Conservation (phyloP, 2,329 filamentous ascomycete genomes). For the Raffaelea ambrosiae region DNA sequence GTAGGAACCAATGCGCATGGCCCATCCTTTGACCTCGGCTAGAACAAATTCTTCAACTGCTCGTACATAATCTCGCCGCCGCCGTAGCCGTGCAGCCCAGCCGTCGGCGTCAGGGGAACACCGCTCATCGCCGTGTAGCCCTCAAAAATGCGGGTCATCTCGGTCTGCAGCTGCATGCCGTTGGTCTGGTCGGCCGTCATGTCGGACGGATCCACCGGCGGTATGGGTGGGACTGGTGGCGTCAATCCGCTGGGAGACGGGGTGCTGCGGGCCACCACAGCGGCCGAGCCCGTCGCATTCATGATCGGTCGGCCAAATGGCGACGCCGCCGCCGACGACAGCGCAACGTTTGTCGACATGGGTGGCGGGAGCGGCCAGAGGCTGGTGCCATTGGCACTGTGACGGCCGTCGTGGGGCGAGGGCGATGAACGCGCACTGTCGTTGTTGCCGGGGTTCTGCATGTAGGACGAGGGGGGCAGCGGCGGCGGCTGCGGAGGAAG, state of each 20-base stretch:
- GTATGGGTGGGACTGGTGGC: not conserved
- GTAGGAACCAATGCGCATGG: not conserved
- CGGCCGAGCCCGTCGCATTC: not conserved
- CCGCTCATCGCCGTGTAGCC: constrained; percentile 22
- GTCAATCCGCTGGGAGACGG: too few species aligned
- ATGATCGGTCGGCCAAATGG: not conserved
- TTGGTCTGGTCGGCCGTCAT: constrained; percentile 24
- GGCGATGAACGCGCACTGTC: not conserved
- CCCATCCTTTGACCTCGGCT: not conserved
- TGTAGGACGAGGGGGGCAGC: too few species aligned
- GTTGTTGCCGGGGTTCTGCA: not conserved
- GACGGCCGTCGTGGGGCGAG: not conserved
- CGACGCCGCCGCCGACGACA: too few species aligned
- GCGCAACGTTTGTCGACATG: not conserved
- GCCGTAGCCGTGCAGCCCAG: not conserved
- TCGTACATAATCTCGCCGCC: constrained; percentile 1
- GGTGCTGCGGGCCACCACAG: not conserved
- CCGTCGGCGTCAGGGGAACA: not conserved
- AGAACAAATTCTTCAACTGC: constrained; percentile 1
- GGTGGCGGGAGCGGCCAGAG: not conserved
- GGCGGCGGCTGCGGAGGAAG: too few species aligned
- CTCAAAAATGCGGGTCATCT: constrained; percentile 43
- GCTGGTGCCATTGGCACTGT: not conserved
- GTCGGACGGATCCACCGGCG: not conserved
- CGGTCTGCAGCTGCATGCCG: constrained; percentile 40